Evolutionary conservation across 1,284 basidiomycete species (phyloP), one percentile per base, ranked within the genome.

Genomic region (Amylostereum areolatum): DNA sequence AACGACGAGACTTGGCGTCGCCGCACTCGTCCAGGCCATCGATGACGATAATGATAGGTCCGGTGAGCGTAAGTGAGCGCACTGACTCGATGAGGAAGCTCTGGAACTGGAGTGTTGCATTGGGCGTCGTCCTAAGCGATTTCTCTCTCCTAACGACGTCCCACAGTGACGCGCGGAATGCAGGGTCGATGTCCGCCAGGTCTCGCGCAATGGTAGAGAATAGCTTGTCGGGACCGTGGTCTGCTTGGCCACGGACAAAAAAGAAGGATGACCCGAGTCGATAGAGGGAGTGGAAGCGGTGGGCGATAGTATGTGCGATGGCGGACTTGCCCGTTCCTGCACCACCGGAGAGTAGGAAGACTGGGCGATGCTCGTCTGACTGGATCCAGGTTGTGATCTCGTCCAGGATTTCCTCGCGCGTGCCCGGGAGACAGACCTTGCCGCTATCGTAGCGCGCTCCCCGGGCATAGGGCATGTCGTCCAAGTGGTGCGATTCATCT

Each of bases 221-320:
- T 7, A 62, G 24, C 35, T 29, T 46, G 24, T 43, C 43, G 5
- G 57, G 43, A 25, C 48, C 28, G 12, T 30, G 28, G n/a, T 33
- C 46, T 4, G 47, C 24, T 12, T 46, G 37, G 12, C 45, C 30
- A 8, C 46, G 34, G 10, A 55, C 56, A 7, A 66, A 62, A 49
- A 67, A 70, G 44, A 65, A 64, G 4, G 48, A 40, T 1, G 67
- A 64, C 8, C 52, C 60, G 5, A 60, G 55, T 8, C 52, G 57
- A 3, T 45, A 3, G 2, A 51, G 37, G 2, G 34, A 29, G 18
- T 52, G 42, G 11, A 57, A 57, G 7, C 30, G 12, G 10, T 30
- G 34, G 7, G 55, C 53, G 6, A 62, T 48, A 31, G 52, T 54
- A 30, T 55, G 50, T 8, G 61, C 57, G 24, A 62, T 49, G 11